Evolutionary conservation across 2,329 filamentous ascomycete species (phyloP), one percentile per base, ranked within the genome.

Genomic region (Microascus cirrosus): DNA sequence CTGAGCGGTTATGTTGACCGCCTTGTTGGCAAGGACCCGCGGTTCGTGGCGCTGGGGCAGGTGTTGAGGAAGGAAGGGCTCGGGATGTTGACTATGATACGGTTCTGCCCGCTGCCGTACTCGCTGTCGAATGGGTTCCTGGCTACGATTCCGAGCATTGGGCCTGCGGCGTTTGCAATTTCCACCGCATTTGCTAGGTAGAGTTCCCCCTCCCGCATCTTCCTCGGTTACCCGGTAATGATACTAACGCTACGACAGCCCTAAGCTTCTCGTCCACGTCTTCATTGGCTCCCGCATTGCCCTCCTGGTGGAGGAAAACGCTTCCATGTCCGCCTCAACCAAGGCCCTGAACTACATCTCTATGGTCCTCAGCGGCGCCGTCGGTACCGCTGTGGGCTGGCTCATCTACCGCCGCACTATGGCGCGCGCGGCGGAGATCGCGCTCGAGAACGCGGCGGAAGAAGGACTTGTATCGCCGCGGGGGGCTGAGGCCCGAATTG

Each of bases 91-190:
- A 86, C 90, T 61, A 95, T 94, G 81, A 94, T 99, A 64, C 83
- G 94, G 34, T 81, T 97, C 62, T 97, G 93, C 66, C 94, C 94
- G 1, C 70, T 99, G 60, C 94, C 94, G 15, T 99, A 95, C 70
- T 94, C 89, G 56, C 76, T 97, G 63, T 92, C 89, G 68, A 99
- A 99, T 68, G 94, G 91, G 55, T 95, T 95, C 60, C 83, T 99
- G 58, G 90, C 90, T 34, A 97, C 94, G 1, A 92, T 99, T 61
- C 92, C 92, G 2, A 95, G 88, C 35, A 89, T 99, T 36, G 81
- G 85, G 25, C 88, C 89, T 48, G 70, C 80, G 60, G 82, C 82
- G 53, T 97, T 95, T 73, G 86, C 85, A 35, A 69, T 91, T 53
- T 93, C 94, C 6, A 97, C 93, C 0, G 86, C 89, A 2, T 74